phyloP scores from a whole-genome alignment of 495 filamentous ascomycete species.

The Lophiotrema nucula region DNA sequence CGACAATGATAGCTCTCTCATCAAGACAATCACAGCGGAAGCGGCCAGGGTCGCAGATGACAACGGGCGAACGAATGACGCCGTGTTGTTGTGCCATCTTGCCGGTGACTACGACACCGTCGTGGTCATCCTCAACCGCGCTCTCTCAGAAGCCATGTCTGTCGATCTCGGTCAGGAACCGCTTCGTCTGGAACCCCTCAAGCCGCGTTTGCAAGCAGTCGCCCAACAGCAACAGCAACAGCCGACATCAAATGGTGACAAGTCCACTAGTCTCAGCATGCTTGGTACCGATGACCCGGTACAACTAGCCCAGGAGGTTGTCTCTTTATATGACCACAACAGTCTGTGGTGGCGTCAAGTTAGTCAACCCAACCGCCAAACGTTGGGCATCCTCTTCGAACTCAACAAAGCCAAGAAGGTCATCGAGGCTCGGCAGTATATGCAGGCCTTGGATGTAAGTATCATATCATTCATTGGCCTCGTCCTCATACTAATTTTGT shows the following conservation, averaged over 20 bases:
- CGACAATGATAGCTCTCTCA: constrained; percentile 73
- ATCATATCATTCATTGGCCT: constrained; percentile 3
- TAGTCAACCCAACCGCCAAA: constrained; percentile 61
- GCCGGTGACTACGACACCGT: constrained; percentile 93
- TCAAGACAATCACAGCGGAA: constrained; percentile 81
- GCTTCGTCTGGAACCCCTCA: constrained; percentile 73
- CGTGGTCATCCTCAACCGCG: constrained; percentile 79
- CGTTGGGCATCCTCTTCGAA: constrained; percentile 68
- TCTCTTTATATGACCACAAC: constrained; percentile 72
- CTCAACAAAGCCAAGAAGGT: constrained; percentile 74
- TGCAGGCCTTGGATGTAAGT: constrained; percentile 79
- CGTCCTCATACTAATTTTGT: constrained; percentile 7
- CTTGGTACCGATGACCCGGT: constrained; percentile 84
- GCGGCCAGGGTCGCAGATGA: constrained; percentile 91
- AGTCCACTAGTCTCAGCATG: constrained; percentile 69
- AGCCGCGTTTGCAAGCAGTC: constrained; percentile 51
- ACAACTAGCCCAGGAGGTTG: constrained; percentile 75
- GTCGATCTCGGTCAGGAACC: constrained; percentile 76
- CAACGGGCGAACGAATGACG: constrained; percentile 86
- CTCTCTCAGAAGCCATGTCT: constrained; percentile 82
- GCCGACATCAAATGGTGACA: constrained; percentile 29
- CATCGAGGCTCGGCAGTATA: constrained; percentile 70
- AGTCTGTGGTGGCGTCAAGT: constrained; percentile 71
- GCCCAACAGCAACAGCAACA: constrained; percentile 23
- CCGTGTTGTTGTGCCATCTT: constrained; percentile 89